These are phyloP conservation scores for Podospora bellae-mahoneyi DNA, from an alignment of 495 filamentous ascomycete species.

Conservation along the genomic window DNA sequence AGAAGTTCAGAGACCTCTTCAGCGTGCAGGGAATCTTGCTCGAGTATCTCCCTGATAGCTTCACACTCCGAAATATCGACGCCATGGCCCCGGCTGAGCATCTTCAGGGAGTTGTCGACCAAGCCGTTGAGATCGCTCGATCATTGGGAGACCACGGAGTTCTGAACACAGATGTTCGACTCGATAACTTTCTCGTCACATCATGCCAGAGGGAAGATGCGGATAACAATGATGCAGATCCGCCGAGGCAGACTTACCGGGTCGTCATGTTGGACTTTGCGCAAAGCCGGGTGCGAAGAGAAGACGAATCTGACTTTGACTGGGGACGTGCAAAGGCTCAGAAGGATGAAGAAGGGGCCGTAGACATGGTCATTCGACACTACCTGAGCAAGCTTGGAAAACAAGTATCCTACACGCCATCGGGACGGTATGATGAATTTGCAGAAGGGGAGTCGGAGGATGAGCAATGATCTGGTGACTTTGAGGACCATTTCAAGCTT, in stretches of 20 bases:
- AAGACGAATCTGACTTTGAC: constrained; percentile 24
- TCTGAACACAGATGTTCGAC: constrained; percentile 31
- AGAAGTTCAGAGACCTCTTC: not conserved
- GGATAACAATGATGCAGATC: not conserved
- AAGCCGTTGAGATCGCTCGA: not conserved
- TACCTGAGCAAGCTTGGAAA: constrained; percentile 7
- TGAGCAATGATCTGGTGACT: not conserved
- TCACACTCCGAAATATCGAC: not conserved
- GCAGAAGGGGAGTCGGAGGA: not conserved
- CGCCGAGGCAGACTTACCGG: constrained; percentile 13
- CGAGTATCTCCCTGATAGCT: not conserved
- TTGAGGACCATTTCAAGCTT: not conserved
- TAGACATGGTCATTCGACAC: constrained; percentile 29
- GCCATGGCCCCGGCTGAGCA: not conserved
- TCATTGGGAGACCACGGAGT: constrained; percentile 25
- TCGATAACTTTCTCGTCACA: constrained; percentile 32
- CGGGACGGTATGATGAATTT: not conserved
- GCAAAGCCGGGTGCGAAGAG: constrained; percentile 26
- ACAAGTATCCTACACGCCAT: not conserved
- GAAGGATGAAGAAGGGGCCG: constrained; percentile 32
- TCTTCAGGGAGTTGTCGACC: constrained; percentile 4
- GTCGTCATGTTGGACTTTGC: constrained; percentile 37
- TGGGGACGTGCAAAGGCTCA: constrained; percentile 25
- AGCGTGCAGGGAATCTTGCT: not conserved
- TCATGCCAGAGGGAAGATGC: not conserved